These are phyloP conservation scores for Trichoderma atrobrunneum DNA, from an alignment of 2,329 filamentous ascomycete species.

Conservation along the genomic window DNA sequence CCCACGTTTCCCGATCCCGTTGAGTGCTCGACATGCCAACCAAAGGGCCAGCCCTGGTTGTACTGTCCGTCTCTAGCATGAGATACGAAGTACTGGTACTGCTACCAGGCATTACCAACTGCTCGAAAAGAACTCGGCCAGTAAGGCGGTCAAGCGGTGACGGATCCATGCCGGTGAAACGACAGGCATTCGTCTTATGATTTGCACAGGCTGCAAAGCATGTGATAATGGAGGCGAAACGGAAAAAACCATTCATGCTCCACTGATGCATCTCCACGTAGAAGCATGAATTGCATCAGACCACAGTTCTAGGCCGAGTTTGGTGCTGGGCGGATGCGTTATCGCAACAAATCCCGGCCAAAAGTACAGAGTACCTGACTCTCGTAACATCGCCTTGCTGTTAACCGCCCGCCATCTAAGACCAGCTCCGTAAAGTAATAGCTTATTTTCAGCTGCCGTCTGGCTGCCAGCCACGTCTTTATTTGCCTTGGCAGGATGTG, in stretches of 20 bases:
- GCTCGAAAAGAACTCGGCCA: neutral
- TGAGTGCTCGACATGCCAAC: slow-evolving; percentile 56
- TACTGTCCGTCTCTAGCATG: neutral
- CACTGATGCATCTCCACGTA: slow-evolving; percentile 13
- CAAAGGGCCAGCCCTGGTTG: neutral
- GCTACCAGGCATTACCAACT: neutral
- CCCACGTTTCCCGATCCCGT: slow-evolving; percentile 59
- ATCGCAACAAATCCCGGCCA: neutral
- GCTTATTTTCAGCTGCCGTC: slow-evolving; percentile 1
- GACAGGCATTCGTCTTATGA: neutral
- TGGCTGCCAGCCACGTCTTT: neutral
- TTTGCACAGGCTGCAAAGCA: neutral
- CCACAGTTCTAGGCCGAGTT: neutral
- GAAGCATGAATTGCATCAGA: slow-evolving; percentile 4
- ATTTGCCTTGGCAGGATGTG: neutral
- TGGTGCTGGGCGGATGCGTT: neutral
- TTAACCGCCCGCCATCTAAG: neutral
- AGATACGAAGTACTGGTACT: neutral
- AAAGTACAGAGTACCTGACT: neutral
- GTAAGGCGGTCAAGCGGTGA: neutral
- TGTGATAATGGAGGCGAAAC: slow-evolving; percentile 12
- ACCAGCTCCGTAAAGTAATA: neutral
- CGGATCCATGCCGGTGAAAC: neutral
- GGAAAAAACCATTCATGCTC: neutral
- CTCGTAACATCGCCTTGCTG: neutral